Evolutionary conservation across 2,329 filamentous ascomycete genomes (phyloP).

Genomic region (Zymoseptoria crescenta): DNA sequence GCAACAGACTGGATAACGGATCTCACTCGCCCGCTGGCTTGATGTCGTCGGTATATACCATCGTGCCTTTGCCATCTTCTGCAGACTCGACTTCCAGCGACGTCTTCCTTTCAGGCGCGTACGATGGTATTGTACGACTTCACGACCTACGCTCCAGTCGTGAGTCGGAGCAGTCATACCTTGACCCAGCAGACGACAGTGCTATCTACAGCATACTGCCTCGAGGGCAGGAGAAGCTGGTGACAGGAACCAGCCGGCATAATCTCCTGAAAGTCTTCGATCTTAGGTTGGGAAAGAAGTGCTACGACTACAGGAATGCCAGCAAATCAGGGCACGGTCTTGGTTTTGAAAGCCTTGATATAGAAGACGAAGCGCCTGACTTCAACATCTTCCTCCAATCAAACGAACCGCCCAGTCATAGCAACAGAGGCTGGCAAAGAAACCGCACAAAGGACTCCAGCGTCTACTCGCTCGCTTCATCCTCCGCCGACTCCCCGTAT

Average conservation of each 20-base stretch:
- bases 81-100: conserved; percentile 33
- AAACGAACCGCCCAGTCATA: conserved; percentile 16
- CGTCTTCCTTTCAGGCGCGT: conserved; percentile 53
- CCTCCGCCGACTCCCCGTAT: conserved; percentile 37
- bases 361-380: not conserved
- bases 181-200: conserved; percentile 50
- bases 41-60: conserved; percentile 39
- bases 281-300: conserved; percentile 41
- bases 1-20: conserved; percentile 10
- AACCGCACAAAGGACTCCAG: conserved; percentile 31
- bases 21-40: conserved; percentile 23
- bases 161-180: conserved; percentile 41
- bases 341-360: not conserved
- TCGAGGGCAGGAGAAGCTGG: conserved; percentile 49
- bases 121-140: conserved; percentile 50
- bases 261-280: conserved; percentile 57
- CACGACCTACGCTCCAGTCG: conserved; percentile 52
- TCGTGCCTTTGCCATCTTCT: conserved; percentile 33
- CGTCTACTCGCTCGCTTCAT: conserved; percentile 42
- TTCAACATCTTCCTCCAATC: conserved; percentile 44
- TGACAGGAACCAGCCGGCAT: conserved; percentile 51
- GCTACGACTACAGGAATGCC: conserved; percentile 26
- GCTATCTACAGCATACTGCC: conserved; percentile 52
- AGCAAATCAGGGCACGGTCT: not conserved
- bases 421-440: conserved; percentile 17